Percentiles rank a stretch among this genome's conserved stretches.
Conservation (phyloP, 2,329 filamentous ascomycete species). For the Aspergillus sp. region DNA sequence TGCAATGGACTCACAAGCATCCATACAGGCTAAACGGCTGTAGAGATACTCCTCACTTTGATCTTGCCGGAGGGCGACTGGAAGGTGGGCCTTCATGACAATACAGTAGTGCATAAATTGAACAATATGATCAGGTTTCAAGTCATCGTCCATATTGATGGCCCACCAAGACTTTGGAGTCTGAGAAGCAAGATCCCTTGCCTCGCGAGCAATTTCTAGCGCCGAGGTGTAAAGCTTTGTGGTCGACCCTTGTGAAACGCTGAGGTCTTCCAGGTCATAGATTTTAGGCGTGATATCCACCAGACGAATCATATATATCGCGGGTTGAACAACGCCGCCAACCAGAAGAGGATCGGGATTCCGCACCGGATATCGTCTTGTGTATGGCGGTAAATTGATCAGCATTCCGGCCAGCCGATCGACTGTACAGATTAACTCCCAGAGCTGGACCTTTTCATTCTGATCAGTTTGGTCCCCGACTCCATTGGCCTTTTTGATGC, state of each 20-base stretch:
- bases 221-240: constrained; percentile 10
- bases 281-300: constrained; percentile 12
- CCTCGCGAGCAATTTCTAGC: constrained; percentile 12
- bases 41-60: constrained; percentile 13
- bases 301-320: constrained; percentile 11
- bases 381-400: constrained; percentile 37
- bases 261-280: constrained; percentile 15
- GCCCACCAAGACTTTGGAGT: constrained; percentile 16
- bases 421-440: constrained; percentile 32
- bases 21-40: constrained; percentile 18
- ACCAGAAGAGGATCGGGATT: neutral
- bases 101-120: constrained; percentile 17
- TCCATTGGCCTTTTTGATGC: neutral
- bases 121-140: constrained; percentile 15
- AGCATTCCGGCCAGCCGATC: constrained; percentile 34
- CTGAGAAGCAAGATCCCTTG: constrained; percentile 12
- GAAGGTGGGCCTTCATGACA: constrained; percentile 17
- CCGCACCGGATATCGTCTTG: constrained; percentile 20
- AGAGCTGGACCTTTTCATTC: constrained; percentile 27
- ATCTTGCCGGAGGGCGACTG: constrained; percentile 14
- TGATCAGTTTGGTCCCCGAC: constrained; percentile 7
- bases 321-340: constrained; percentile 13
- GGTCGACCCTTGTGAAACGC: neutral
- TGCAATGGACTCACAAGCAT: constrained; percentile 16
- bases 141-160: neutral